Base-by-base conservation (phyloP, 805 yeast species). In the Spathaspora gorwiae region DNA sequence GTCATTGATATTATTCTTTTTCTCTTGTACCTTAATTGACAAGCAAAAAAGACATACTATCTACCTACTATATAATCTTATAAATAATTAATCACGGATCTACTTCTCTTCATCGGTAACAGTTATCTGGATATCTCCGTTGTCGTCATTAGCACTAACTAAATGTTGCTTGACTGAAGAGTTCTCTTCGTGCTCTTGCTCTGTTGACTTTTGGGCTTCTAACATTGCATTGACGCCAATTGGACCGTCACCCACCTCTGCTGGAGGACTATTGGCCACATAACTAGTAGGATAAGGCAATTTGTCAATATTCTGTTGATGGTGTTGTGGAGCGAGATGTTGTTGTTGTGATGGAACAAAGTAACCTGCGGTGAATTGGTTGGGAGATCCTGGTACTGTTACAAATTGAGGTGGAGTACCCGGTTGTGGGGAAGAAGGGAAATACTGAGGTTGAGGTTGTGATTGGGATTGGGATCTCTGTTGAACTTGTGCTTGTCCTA, bases 401-500 rank as follows among this genome's bases (percentile, higher is more conserved):
- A 42, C n/a, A n/a, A 42, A 37, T 26, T 42, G 43, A 14, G 47
- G 47, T 13, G 46, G 39, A 9, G 31, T 46, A 43, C 40, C 42
- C 48, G 38, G 34, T 30, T 37, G 45, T 9, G 37, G 43, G 12
- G 47, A 42, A 1, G 54, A 41, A 9, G 56, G 57, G 31, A 46
- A 46, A 32, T 54, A 48, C 26, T 56, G 59, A 36, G 59, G 55
- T 34, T 52, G 57, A 12, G 53, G 52, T 15, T 47, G 46, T 2
- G 64, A 66, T 42, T 53, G 54, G 6, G 62, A 61, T 43, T 69
- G 74, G 2, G 71, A 68, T 47, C 61, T 66, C 5, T 64, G 70
- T 9, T 59, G 43, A 32, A 24, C 59, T 33, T 56, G 59, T 31
- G 51, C 50, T 29, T 47, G 60, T 2, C 60, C 52, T 37, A 57